Conservation (phyloP, 345 rosid species). For the Acer saccharum region DNA sequence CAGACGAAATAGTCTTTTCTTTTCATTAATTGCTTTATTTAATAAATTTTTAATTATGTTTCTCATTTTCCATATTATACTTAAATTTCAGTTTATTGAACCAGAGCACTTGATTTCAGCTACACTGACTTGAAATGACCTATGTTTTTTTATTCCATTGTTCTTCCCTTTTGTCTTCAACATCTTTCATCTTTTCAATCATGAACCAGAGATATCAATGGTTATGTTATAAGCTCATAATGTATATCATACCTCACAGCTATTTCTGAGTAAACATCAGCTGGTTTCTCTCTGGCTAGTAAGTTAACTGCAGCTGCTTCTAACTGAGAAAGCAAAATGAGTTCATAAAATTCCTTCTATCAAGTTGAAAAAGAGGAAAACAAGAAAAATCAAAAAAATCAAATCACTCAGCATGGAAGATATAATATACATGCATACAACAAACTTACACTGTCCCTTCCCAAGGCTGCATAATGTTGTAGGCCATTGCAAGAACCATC, state of each 20-base stretch:
- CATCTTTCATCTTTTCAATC: neutral
- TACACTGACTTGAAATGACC: neutral
- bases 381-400: neutral
- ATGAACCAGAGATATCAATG: neutral
- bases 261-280: conserved; percentile 96
- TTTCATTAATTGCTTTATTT: neutral
- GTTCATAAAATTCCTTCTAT: neutral
- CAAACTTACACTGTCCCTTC: conserved; percentile 83
- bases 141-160: neutral
- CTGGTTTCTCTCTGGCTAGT: conserved; percentile 78
- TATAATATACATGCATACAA: conserved; percentile 16
- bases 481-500: conserved; percentile 99
- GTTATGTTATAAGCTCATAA: neutral
- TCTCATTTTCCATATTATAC: neutral
- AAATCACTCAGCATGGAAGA: neutral
- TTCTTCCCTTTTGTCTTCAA: neutral
- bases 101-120: neutral
- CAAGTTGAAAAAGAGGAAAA: neutral
- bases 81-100: neutral
- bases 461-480: conserved; percentile 98
- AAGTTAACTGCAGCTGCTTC: conserved; percentile 98
- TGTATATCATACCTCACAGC: conserved; percentile 65
- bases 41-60: neutral
- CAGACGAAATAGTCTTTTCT: neutral
- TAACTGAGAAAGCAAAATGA: conserved; percentile 44